These are phyloP conservation scores for Picea abies DNA, from an alignment of 83 land plant genomes.

Conservation along the genomic window DNA sequence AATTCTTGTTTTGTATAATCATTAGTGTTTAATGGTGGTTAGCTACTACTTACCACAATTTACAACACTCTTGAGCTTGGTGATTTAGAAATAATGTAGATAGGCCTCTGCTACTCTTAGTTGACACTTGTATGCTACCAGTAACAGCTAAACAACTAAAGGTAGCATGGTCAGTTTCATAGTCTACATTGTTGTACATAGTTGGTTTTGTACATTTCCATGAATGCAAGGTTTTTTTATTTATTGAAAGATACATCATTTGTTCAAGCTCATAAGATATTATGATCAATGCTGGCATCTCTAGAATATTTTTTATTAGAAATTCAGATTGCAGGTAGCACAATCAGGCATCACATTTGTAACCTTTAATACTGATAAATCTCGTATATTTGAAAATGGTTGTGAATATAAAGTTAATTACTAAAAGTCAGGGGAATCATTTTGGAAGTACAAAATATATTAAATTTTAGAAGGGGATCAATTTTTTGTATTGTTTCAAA, in stretches of 20 bases:
- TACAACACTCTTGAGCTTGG: neutral
- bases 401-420: too few relatives aligned
- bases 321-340: too few relatives aligned
- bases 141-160: neutral
- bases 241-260: neutral
- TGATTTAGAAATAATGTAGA: slow-evolving; percentile 7
- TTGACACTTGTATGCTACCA: neutral
- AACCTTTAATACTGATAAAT: too few relatives aligned
- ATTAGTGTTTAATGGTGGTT: neutral
- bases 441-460: too few relatives aligned
- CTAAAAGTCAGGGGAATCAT: too few relatives aligned
- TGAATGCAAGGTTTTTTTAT: neutral
- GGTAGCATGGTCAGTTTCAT: slow-evolving; percentile 8
- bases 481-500: too few relatives aligned
- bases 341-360: too few relatives aligned
- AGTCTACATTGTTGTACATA: slow-evolving; percentile 7
- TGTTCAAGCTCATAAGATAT: neutral
- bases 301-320: too few relatives aligned
- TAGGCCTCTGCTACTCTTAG: neutral
- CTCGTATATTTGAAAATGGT: too few relatives aligned
- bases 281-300: neutral
- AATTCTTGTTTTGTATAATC: neutral
- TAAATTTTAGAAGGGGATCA: too few relatives aligned
- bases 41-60: neutral
- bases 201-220: neutral